Evolutionary conservation across 2,329 filamentous ascomycete species (phyloP).

Genomic region (Lomentospora prolificans): DNA sequence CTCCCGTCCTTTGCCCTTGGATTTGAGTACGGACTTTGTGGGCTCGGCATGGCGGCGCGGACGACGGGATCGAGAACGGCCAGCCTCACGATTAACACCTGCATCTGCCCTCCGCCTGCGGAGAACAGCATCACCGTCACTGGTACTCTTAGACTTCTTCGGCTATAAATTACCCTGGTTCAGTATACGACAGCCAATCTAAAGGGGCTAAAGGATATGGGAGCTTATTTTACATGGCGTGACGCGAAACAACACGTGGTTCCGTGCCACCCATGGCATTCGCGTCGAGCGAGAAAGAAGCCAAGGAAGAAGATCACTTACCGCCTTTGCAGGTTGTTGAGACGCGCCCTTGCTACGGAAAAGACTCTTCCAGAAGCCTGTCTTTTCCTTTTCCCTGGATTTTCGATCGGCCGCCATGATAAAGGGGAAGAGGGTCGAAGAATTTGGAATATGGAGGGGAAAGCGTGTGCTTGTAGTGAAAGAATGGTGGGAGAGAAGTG

Average conservation of each 20-base stretch:
- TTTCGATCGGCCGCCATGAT: slow-evolving; percentile 7
- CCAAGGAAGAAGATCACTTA: slow-evolving; percentile 14
- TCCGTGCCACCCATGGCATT: slow-evolving; percentile 1
- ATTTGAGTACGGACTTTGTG: slow-evolving; percentile 13
- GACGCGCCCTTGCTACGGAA: slow-evolving; percentile 34
- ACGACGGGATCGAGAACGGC: slow-evolving; percentile 28
- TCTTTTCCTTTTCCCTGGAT: slow-evolving; percentile 23
- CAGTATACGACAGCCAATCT: no score
- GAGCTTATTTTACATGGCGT: background rate
- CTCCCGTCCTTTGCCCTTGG: slow-evolving; percentile 30
- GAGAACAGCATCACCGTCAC: slow-evolving; percentile 22
- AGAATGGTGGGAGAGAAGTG: background rate
- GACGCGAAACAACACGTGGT: background rate
- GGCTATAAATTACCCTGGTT: slow-evolving; percentile 21
- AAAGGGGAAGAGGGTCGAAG: background rate
- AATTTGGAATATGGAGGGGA: background rate
- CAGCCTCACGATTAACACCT: background rate
- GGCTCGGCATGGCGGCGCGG: slow-evolving; percentile 30
- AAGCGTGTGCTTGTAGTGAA: background rate
- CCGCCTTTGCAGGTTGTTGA: slow-evolving; percentile 24
- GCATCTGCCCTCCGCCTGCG: slow-evolving; percentile 15
- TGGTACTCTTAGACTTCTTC: slow-evolving; percentile 17
- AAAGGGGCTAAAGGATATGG: no score
- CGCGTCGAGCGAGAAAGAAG: slow-evolving; percentile 11
- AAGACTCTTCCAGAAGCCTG: slow-evolving; percentile 37